Evolutionary conservation across 2,329 filamentous ascomycete species (phyloP).

Genomic region (Fusarium sp.): DNA sequence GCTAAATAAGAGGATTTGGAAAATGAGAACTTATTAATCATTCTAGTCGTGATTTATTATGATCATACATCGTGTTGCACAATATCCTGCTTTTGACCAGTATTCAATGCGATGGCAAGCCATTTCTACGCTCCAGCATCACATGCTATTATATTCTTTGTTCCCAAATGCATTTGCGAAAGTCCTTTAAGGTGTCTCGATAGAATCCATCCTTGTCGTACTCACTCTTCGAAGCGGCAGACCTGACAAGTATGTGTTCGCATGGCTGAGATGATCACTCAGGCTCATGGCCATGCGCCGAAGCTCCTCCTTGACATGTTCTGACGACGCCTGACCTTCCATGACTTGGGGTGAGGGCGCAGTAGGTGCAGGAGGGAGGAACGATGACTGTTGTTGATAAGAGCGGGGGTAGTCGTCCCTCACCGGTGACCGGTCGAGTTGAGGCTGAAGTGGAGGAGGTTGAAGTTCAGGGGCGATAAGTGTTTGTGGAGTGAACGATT

Average conservation of each 20-base stretch:
- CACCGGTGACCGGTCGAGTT: constrained; percentile 34
- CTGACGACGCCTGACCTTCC: constrained; percentile 64
- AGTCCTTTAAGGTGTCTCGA: constrained; percentile 37
- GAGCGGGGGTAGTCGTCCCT: constrained; percentile 33
- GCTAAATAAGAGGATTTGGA: not conserved
- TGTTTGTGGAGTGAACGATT: constrained; percentile 52
- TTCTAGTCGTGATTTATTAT: constrained; percentile 36
- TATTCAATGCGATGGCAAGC: not conserved
- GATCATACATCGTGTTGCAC: constrained; percentile 18
- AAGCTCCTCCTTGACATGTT: constrained; percentile 65
- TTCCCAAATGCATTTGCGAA: not conserved
- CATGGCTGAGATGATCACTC: constrained; percentile 61
- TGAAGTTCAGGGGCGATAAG: constrained; percentile 45
- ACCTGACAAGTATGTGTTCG: constrained; percentile 59
- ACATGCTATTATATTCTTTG: not conserved
- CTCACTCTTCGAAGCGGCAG: constrained; percentile 55
- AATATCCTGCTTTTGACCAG: not conserved
- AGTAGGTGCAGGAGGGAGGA: constrained; percentile 54
- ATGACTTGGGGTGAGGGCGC: constrained; percentile 65
- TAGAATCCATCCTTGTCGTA: constrained; percentile 47
- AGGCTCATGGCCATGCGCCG: constrained; percentile 64
- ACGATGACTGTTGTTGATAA: constrained; percentile 29
- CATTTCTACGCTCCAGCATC: not conserved
- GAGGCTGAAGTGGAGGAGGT: constrained; percentile 40
- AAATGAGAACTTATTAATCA: not conserved